Base-by-base conservation (phyloP, 2,329 filamentous ascomycete genomes). In the Tetracladium maxilliforme region DNA sequence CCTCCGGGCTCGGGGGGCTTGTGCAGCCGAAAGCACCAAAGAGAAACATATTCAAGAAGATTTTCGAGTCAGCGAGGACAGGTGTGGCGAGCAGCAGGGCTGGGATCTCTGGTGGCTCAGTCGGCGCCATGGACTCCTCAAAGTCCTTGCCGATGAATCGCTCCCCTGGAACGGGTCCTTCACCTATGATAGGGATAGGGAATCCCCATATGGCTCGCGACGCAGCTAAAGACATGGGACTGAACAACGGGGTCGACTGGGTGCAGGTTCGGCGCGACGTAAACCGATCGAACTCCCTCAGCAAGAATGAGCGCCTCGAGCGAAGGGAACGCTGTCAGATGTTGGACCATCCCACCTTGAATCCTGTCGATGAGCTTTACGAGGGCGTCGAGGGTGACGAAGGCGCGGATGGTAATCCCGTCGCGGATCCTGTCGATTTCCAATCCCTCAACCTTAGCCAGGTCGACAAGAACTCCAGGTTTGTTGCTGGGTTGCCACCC, bases 211-310 rank as follows among this genome's bases (percentile, higher is more conserved):
- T 9, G 18, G 18, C 9, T 19, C 11, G 18, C 18, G 9, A 19
- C 11, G 18, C 18, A 9, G 18, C 18, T n/a, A n/a, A n/a, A n/a
- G n/a, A n/a, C n/a, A n/a, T n/a, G n/a, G n/a, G n/a, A n/a, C n/a
- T 55, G 40, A 10, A 35, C 12, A 56, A 55, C 8, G 56, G 61
- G 2, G 65, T 80, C 10, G 87, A 95, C 46, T 98, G 90, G 86
- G 84, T 98, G n/a, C 86, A 95, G 47, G 84, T 95, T 13, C 77
- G 90, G 18, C 72, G 90, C 22, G 92, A 98, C 49, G 78, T 98
- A 23, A 95, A 98, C 48, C 70, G 90, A 18, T 92, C 87, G 4
- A 95, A 93, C 43, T 90, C 87, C 0, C 61, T 94, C 19, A 93
- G 86, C 49, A 76, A 74, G 32, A 90, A 87, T 35, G 90, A 98